These are phyloP conservation scores for Spiromastix sp. DNA, from an alignment of 2,329 filamentous ascomycete genomes.

Conservation along the genomic window DNA sequence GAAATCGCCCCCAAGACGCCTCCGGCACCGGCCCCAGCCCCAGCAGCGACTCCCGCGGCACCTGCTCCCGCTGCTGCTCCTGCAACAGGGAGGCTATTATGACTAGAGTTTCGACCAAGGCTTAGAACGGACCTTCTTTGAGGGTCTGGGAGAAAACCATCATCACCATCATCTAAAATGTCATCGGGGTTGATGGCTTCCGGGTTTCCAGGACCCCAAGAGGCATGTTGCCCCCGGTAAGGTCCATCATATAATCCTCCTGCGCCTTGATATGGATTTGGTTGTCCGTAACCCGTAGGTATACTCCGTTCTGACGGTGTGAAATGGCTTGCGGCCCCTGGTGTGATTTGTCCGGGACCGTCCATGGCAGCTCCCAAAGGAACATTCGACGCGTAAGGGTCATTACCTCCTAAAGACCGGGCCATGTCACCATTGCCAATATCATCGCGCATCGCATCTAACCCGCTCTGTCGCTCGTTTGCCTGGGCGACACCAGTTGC, in stretches of 20 bases:
- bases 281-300: slow-evolving; percentile 32
- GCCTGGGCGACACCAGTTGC: slow-evolving; percentile 55
- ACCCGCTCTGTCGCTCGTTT: slow-evolving; percentile 53
- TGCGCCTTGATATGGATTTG: slow-evolving; percentile 21
- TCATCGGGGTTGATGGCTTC: slow-evolving; percentile 61
- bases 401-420: slow-evolving; percentile 24
- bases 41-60: slow-evolving; percentile 19
- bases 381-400: slow-evolving; percentile 28
- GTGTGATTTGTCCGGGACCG: slow-evolving; percentile 23
- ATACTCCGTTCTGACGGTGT: slow-evolving; percentile 41
- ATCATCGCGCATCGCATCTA: slow-evolving; percentile 46
- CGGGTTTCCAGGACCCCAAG: slow-evolving; percentile 43
- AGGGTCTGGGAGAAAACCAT: slow-evolving; percentile 54
- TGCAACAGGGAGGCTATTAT: slow-evolving; percentile 15
- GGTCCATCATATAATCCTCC: slow-evolving; percentile 49
- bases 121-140: slow-evolving; percentile 52
- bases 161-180: slow-evolving; percentile 81
- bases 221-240: slow-evolving; percentile 50
- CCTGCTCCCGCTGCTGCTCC: slow-evolving; percentile 38
- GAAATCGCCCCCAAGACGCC: slow-evolving; percentile 34
- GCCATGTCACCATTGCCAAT: slow-evolving; percentile 16
- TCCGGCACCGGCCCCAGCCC: slow-evolving; percentile 32
- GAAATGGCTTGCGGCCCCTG: slow-evolving; percentile 22
- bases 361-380: slow-evolving; percentile 24
- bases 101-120: slow-evolving; percentile 37